phyloP scores from a whole-genome alignment of 1,139 yeast species.

The Geotrichum siamense region DNA sequence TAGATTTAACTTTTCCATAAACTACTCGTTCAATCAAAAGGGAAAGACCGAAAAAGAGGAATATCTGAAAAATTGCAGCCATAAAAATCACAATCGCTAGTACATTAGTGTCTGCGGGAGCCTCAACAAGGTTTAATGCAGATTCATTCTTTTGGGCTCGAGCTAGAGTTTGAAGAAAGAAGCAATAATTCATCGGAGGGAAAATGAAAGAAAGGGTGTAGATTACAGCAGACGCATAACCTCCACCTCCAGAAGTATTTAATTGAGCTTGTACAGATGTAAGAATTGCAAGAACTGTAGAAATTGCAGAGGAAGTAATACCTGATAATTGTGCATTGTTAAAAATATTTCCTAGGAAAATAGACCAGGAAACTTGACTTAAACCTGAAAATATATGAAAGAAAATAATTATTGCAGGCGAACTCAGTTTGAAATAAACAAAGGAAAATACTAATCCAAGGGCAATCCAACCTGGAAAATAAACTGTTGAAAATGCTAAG shows the following conservation, averaged over 20 bases:
- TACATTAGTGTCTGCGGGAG: slow-evolving; percentile 28
- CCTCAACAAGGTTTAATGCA: slow-evolving; percentile 26
- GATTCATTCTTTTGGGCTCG: slow-evolving; percentile 26
- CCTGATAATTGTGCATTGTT: slow-evolving; percentile 34
- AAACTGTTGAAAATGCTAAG: slow-evolving; percentile 29
- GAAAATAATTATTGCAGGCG: slow-evolving; percentile 29
- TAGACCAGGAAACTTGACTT: slow-evolving; percentile 31
- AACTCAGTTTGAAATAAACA: slow-evolving; percentile 27
- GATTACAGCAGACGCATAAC: slow-evolving; percentile 26
- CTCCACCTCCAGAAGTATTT: slow-evolving; percentile 19
- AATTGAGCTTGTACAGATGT: slow-evolving; percentile 31
- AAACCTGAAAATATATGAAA: slow-evolving; percentile 34
- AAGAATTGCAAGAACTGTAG: slow-evolving; percentile 32
- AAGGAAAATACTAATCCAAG: slow-evolving; percentile 27
- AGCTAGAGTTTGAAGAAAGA: slow-evolving; percentile 29
- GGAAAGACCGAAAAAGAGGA: slow-evolving; percentile 27
- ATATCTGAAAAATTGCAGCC: slow-evolving; percentile 31
- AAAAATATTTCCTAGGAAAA: slow-evolving; percentile 32
- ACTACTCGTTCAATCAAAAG: slow-evolving; percentile 25
- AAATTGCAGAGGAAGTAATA: slow-evolving; percentile 32
- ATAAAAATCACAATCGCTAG: slow-evolving; percentile 30
- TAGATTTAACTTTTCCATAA: slow-evolving; percentile 24
- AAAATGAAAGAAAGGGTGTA: slow-evolving; percentile 32
- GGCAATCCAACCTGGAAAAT: slow-evolving; percentile 33
- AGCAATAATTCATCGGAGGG: slow-evolving; percentile 35